Evolutionary conservation across 1,139 yeast species (phyloP).

Genomic region (Eremothecium gossypii): DNA sequence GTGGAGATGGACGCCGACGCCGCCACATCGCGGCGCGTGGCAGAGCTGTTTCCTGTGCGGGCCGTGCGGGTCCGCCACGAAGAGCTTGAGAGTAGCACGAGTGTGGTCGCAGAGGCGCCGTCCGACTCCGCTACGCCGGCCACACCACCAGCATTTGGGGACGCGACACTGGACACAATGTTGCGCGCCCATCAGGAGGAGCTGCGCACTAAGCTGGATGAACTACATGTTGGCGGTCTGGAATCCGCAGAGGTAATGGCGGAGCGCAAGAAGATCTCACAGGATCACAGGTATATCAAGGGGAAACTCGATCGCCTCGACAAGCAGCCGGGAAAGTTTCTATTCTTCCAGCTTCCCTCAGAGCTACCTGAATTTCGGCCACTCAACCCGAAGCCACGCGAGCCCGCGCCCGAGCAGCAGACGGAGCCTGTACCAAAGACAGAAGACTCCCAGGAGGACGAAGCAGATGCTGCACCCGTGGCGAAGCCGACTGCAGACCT

Average conservation of each 20-base stretch:
- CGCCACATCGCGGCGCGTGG: conserved; percentile 28
- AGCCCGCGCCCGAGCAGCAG: conserved; percentile 14
- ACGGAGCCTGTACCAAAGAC: conserved; percentile 17
- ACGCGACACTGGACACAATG: conserved; percentile 20
- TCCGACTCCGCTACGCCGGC: conserved; percentile 24
- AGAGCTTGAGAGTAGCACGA: conserved; percentile 25
- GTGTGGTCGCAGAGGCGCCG: conserved; percentile 19
- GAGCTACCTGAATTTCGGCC: conserved; percentile 45
- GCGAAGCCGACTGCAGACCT: conserved; percentile 11
- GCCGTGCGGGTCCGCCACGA: conserved; percentile 38
- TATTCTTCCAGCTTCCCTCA: conserved; percentile 67
- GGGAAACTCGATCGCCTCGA: conserved; percentile 29
- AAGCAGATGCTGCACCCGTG: conserved; percentile 12
- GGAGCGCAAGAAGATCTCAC: conserved; percentile 26
- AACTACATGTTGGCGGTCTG: conserved; percentile 20
- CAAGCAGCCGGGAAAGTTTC: conserved; percentile 34
- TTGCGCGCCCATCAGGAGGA: conserved; percentile 25
- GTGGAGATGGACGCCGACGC: conserved; percentile 23
- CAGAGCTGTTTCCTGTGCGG: conserved; percentile 42
- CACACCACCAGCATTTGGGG: conserved; percentile 30
- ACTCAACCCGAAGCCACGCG: too few species aligned
- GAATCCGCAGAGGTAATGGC: conserved; percentile 31
- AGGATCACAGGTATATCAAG: conserved; percentile 33
- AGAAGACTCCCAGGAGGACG: conserved; percentile 8
- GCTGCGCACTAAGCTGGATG: conserved; percentile 24